Base-by-base conservation (phyloP, 768 basidiomycete genomes). In the Phylloporus sp. region DNA sequence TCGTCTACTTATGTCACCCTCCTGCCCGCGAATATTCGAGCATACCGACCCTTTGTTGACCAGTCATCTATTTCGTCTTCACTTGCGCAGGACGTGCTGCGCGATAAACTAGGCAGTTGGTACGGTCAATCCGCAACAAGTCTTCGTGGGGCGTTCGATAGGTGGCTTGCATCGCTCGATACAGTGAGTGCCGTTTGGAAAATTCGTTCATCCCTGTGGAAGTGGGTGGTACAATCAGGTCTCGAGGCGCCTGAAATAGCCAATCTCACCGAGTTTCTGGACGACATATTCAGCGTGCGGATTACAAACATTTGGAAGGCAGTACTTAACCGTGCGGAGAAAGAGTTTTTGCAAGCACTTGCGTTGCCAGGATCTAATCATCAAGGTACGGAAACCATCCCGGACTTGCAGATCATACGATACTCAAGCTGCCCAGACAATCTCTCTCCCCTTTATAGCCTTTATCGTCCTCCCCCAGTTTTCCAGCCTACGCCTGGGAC, bases 1-100 rank as follows among this genome's bases (percentile, higher is more conserved):
- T 92, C 93, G 0, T 86, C 90, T 0, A 80, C 86, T 21, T 87
- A 92, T 53, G 81, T 93, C 50, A 77, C 82, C 14, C 75, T 90
- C 44, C 76, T 97, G 0, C 90, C 92, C 0, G 59, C 72, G 1
- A 76, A 71, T 48, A 76, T 97, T 49, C 77, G 76, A 53, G 75
- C 78, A 5, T 96, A 93, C 65, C 88, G 83, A 56, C 93, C 93
- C 9, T 94, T 89, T 63, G 78, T 95, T 50, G 85, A 92, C 56
- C 67, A 83, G 6, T 69, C 73, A 9, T 81, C 87, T 1, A 63
- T 79, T 0, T 78, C 80, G 4, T 73, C 81, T 15, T 70, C 71
- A 3, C 64, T 83, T 20, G 63, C 77, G 4, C 71, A 70, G 35
- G 55, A 64, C 1, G 61, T 70, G 21, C 67, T 86, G 38, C 52